phyloP scores from a whole-genome alignment of 2,329 filamentous ascomycete species.

The Grosmannia penicillata region DNA sequence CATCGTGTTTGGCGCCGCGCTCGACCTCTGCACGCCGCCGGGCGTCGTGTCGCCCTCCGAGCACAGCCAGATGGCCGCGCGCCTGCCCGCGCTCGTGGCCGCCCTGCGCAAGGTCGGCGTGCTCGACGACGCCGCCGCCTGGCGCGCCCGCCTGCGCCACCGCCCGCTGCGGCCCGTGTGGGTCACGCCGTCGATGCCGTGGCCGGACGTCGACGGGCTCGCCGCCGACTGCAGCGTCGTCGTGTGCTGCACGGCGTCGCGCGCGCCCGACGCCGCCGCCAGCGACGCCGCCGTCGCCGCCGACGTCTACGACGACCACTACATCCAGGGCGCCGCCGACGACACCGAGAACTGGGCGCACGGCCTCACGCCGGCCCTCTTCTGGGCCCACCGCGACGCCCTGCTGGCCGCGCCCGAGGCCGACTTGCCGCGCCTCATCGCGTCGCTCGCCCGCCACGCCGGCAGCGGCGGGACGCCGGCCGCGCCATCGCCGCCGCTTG shows the following conservation, averaged over 20 bases:
- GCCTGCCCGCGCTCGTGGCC: slow-evolving; percentile 39
- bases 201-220: slow-evolving; percentile 19
- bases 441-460: too few relatives aligned
- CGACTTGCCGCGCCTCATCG: slow-evolving; percentile 39
- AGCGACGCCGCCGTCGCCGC: slow-evolving; percentile 38
- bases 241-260: slow-evolving; percentile 75
- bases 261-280: slow-evolving; percentile 53
- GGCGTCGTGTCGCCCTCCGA: slow-evolving; percentile 61
- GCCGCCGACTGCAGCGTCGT: slow-evolving; percentile 49
- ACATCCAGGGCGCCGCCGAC: slow-evolving; percentile 89
- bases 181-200: slow-evolving; percentile 35
- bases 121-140: slow-evolving; percentile 27
- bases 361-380: slow-evolving; percentile 62
- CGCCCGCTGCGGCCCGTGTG: slow-evolving; percentile 69
- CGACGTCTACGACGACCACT: slow-evolving; percentile 86
- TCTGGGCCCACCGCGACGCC: slow-evolving; percentile 54
- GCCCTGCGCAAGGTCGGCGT: slow-evolving; percentile 37
- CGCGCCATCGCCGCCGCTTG: background rate
- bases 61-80: slow-evolving; percentile 58
- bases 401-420: slow-evolving; percentile 53
- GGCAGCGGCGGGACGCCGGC: too few relatives aligned
- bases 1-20: slow-evolving; percentile 48
- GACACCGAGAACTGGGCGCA: slow-evolving; percentile 88
- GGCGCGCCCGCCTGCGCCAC: slow-evolving; percentile 30
- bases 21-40: slow-evolving; percentile 52